phyloP scores from a whole-genome alignment of 768 basidiomycete genomes.

The Trametes cinnabarina region DNA sequence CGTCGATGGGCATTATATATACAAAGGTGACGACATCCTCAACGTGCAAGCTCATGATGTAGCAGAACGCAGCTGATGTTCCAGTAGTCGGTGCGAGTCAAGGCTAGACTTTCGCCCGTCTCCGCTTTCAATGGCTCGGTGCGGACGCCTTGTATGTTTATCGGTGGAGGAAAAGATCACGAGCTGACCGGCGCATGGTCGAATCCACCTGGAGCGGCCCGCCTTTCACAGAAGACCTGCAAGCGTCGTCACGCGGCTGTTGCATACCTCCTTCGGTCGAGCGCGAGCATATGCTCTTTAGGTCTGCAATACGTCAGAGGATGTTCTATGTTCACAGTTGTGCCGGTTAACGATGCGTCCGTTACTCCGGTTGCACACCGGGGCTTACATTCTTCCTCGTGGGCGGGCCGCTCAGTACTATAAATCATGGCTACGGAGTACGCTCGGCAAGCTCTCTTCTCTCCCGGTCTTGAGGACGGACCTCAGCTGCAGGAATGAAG shows the following conservation, averaged over 20 bases:
- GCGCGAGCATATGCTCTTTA: conserved; percentile 4
- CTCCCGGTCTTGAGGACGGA: no score
- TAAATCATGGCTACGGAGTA: neutral
- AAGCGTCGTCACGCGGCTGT: conserved; percentile 5
- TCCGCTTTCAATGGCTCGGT: no score
- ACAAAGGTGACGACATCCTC: neutral
- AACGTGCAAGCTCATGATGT: neutral
- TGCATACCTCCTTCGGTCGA: neutral
- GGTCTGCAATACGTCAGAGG: conserved; percentile 4
- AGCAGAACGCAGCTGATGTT: conserved; percentile 7
- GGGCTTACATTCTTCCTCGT: neutral
- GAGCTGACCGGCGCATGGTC: neutral
- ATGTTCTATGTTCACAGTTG: neutral
- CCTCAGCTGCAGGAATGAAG: conserved; percentile 3
- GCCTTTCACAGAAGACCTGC: neutral
- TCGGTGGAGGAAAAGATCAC: neutral
- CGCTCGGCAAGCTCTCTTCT: neutral
- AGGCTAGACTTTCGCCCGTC: neutral
- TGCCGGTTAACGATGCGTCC: neutral
- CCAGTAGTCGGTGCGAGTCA: neutral
- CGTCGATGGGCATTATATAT: no score
- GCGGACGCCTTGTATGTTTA: no score
- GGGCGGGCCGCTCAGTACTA: neutral
- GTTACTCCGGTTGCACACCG: neutral
- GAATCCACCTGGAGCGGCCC: neutral